These are phyloP conservation scores for Hypoxylon rickii DNA, from an alignment of 495 filamentous ascomycete species.

Conservation along the genomic window DNA sequence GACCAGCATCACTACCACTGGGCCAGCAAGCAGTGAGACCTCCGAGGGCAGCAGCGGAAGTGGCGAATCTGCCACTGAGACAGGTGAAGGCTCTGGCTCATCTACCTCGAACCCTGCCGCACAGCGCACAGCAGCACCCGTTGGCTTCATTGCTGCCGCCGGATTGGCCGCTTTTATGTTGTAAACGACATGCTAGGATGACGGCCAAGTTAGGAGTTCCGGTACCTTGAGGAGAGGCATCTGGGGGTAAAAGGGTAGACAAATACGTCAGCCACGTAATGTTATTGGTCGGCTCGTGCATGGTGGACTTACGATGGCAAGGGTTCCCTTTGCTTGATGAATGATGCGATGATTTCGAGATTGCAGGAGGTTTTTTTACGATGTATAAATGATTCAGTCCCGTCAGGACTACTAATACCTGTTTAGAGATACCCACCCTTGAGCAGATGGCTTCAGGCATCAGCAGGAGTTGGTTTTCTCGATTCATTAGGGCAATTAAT, in stretches of 20 bases:
- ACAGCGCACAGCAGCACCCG: slow-evolving; percentile 39
- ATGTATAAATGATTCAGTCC: slow-evolving; percentile 43
- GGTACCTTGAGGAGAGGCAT: slow-evolving; percentile 10
- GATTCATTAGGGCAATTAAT: slow-evolving; percentile 36
- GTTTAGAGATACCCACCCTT: slow-evolving; percentile 40
- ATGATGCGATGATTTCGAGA: slow-evolving; percentile 32
- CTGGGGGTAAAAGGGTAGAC: slow-evolving; percentile 26
- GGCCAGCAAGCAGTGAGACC: slow-evolving; percentile 15
- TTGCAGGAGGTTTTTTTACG: slow-evolving; percentile 33
- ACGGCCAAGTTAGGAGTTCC: slow-evolving; percentile 10
- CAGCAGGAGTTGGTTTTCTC: slow-evolving; percentile 38
- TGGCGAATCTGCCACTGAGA: slow-evolving; percentile 5
- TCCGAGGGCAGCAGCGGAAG: background rate
- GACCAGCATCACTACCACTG: slow-evolving; percentile 34
- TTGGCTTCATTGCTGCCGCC: slow-evolving; percentile 35
- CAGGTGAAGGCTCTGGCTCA: slow-evolving; percentile 12
- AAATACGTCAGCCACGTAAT: slow-evolving; percentile 36
- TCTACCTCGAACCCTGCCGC: slow-evolving; percentile 33
- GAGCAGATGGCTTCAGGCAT: slow-evolving; percentile 35
- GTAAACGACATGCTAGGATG: slow-evolving; percentile 9
- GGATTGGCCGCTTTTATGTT: slow-evolving; percentile 37
- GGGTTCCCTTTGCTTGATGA: slow-evolving; percentile 30
- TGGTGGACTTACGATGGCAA: slow-evolving; percentile 28
- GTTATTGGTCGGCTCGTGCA: slow-evolving; percentile 29
- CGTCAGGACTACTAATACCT: slow-evolving; percentile 36